Evolutionary conservation across 208 protist species (phyloP).

Genomic region (Trypanosoma scelopori): DNA sequence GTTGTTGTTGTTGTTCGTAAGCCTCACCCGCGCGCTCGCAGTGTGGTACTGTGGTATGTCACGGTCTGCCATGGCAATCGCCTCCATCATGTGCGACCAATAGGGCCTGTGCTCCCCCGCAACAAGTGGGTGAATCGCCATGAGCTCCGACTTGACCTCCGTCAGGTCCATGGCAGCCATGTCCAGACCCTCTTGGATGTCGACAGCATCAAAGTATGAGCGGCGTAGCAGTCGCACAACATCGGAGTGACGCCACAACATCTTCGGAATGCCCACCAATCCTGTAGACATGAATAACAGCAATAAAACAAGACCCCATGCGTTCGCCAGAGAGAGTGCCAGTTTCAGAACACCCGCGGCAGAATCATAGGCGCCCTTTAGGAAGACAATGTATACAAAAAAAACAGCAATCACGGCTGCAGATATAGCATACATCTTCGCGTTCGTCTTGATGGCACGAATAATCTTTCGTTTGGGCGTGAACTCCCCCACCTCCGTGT

Average conservation of each 20-base stretch:
- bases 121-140: conserved; percentile 75
- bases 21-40: conserved; percentile 54
- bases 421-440: conserved; percentile 85
- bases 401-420: conserved; percentile 54
- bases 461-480: conserved; percentile 51
- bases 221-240: conserved; percentile 51
- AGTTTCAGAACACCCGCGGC: conserved; percentile 61
- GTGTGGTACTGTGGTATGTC: conserved; percentile 84
- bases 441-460: conserved; percentile 72
- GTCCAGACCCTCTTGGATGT: conserved; percentile 90
- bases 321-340: conserved; percentile 84
- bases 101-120: conserved; percentile 74
- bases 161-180: conserved; percentile 83
- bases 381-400: conserved; percentile 77
- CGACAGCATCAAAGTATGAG: conserved; percentile 62
- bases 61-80: conserved; percentile 63
- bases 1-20: conserved; percentile 30
- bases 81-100: conserved; percentile 79
- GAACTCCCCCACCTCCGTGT: conserved; percentile 86
- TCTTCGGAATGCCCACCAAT: conserved; percentile 80
- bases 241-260: conserved; percentile 81
- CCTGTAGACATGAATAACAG: conserved; percentile 87
- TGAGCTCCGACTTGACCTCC: conserved; percentile 77
- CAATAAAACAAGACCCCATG: conserved; percentile 88
- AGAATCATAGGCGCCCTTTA: conserved; percentile 73